Evolutionary conservation across 805 yeast species (phyloP).

Genomic region (Huiozyma naganishii): DNA sequence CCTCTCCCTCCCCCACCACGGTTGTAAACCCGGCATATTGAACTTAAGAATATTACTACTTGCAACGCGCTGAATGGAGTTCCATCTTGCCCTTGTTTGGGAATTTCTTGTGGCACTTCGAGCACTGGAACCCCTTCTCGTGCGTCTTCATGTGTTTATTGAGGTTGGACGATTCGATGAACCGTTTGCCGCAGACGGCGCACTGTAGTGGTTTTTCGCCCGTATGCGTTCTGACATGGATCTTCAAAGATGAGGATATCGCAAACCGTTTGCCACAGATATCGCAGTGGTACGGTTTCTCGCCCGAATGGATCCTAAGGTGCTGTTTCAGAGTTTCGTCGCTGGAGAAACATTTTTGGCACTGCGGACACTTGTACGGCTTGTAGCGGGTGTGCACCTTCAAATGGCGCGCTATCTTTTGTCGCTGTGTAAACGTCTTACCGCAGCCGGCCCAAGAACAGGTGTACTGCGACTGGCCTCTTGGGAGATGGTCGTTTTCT

Average conservation of each 20-base stretch:
- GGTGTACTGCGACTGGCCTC: conserved; percentile 55
- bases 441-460: conserved; percentile 78
- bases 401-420: conserved; percentile 75
- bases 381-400: conserved; percentile 80
- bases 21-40: too few relatives aligned
- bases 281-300: conserved; percentile 69
- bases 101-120: conserved; percentile 42
- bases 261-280: conserved; percentile 71
- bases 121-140: conserved; percentile 41
- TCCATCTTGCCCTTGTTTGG: conserved; percentile 11
- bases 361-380: conserved; percentile 63
- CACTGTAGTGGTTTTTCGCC: conserved; percentile 84
- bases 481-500: conserved; percentile 54
- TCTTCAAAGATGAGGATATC: conserved; percentile 70
- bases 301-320: conserved; percentile 77
- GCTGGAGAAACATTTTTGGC: conserved; percentile 66
- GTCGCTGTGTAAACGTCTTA: conserved; percentile 69
- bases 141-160: conserved; percentile 84
- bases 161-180: conserved; percentile 81
- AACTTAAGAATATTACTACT: too few relatives aligned
- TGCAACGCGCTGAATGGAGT: too few relatives aligned
- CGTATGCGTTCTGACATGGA: conserved; percentile 78
- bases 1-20: too few relatives aligned
- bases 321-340: conserved; percentile 75
- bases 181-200: conserved; percentile 71